Base-by-base conservation (phyloP, 345 rosid genomes). In the Mallotus nudiflorus region DNA sequence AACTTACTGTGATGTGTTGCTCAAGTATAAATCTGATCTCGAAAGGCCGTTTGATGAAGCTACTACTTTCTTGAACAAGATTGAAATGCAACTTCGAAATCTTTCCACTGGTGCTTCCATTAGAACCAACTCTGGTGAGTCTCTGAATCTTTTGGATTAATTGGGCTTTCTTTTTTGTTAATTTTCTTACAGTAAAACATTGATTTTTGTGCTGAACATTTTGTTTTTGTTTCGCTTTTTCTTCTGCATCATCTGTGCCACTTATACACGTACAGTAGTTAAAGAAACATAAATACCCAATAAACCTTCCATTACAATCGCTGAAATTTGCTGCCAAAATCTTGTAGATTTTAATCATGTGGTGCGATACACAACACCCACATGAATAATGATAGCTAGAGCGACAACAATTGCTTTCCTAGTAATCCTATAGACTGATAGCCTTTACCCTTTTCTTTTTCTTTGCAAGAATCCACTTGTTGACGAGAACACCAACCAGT, bases 1-100 rank as follows among this genome's bases (percentile, higher is more conserved):
- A 75, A 88, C 88, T 16, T 91, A 91, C 79, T 88, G 86, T 29
- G 90, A 87, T 31, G 74, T 91, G 73, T 78, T 93, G 88, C 75
- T 77, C 72, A 93, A 89, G 73, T 91, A 89, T 81, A 89, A 89
- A 74, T 80, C 90, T 9, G 99, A 95, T 81, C 97, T 95, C 0
- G 93, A 88, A 44, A 87, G 92, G 82, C 98, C 98, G 22, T 88
- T 93, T 59, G 90, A 88, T 24, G 98, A 93, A 75, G 98, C 98
- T 6, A 84, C 84, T 2, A 80, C 81, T 44, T 93, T 91, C 81
- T 60, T 93, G 70, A 86, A 85, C 87, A 84, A 90, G 78, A 82
- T 88, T 44, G 97, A 95, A 86, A 78, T 80, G 85, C 99, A 95
- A 80, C 96, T 95, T 35, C 91, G 87, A 33, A 89, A 85, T 69